Conservation (phyloP, 2,329 filamentous ascomycete genomes). For the Byssoonygena ceratinophila region DNA sequence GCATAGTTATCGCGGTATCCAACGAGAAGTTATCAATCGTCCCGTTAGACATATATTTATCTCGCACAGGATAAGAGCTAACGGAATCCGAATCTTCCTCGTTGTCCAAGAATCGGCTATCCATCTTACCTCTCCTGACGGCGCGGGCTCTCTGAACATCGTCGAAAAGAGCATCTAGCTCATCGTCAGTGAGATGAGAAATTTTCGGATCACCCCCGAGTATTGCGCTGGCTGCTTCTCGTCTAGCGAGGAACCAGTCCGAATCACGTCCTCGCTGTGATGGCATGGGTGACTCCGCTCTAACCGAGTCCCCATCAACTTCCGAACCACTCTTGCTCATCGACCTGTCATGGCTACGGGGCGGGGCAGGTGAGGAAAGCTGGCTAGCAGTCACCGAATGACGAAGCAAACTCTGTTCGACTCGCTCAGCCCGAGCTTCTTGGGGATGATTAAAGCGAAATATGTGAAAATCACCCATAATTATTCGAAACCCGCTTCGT, state of each 20-base stretch:
- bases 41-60: slow-evolving; percentile 91
- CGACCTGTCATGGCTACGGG: slow-evolving; percentile 61
- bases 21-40: slow-evolving; percentile 94
- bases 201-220: slow-evolving; percentile 88
- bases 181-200: slow-evolving; percentile 78
- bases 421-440: slow-evolving; percentile 85
- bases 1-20: slow-evolving; percentile 87
- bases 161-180: slow-evolving; percentile 85
- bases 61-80: slow-evolving; percentile 74
- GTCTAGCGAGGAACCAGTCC: slow-evolving; percentile 87
- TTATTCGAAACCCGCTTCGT: slow-evolving; percentile 86
- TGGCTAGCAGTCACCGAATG: slow-evolving; percentile 62
- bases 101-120: slow-evolving; percentile 45
- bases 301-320: slow-evolving; percentile 57
- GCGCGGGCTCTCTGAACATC: slow-evolving; percentile 84
- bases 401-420: slow-evolving; percentile 74
- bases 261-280: slow-evolving; percentile 61
- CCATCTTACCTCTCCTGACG: slow-evolving; percentile 59
- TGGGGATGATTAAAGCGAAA: slow-evolving; percentile 93
- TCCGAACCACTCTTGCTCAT: slow-evolving; percentile 71
- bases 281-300: slow-evolving; percentile 69
- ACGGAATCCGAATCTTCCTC: slow-evolving; percentile 80
- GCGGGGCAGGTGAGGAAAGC: slow-evolving; percentile 52
- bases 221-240: slow-evolving; percentile 86
- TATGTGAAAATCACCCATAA: slow-evolving; percentile 95